Evolutionary conservation across 192 early-diverging fungal species (phyloP).

Genomic region (Backusella morwellensis): DNA sequence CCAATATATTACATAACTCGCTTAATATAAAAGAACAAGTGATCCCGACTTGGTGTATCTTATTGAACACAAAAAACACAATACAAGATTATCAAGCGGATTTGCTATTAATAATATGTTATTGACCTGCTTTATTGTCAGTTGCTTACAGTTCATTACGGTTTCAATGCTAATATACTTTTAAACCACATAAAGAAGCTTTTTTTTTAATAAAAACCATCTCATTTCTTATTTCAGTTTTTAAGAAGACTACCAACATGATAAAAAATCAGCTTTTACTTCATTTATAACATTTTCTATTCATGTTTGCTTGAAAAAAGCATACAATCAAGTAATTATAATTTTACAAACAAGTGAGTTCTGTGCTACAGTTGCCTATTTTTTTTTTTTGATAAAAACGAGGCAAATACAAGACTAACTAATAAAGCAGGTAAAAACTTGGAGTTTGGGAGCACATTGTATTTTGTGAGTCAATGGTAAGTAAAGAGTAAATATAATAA

Average conservation of each 20-base stretch:
- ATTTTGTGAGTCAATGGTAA: not conserved
- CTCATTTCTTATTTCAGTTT: not conserved
- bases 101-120: too few relatives aligned
- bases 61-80: too few relatives aligned
- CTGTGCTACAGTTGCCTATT: not conserved
- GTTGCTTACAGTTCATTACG: too few relatives aligned
- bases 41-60: too few relatives aligned
- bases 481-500: not conserved
- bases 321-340: too few relatives aligned
- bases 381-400: not conserved
- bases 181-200: too few relatives aligned
- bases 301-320: too few relatives aligned
- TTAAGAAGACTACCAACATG: not conserved
- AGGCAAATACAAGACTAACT: not conserved
- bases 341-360: not conserved
- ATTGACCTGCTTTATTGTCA: too few relatives aligned
- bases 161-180: too few relatives aligned
- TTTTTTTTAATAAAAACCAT: too few relatives aligned
- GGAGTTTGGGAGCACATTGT: not conserved
- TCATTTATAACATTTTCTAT: too few relatives aligned
- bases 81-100: too few relatives aligned
- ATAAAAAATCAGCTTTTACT: not conserved
- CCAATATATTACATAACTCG: not conserved
- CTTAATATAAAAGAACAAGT: not conserved
- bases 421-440: not conserved